A percentile compares a stretch with the other conserved stretches of the same genome.
These are phyloP conservation scores for Tylopilus cervinicoccineus DNA, from an alignment of 768 basidiomycete species.

Conservation along the genomic window DNA sequence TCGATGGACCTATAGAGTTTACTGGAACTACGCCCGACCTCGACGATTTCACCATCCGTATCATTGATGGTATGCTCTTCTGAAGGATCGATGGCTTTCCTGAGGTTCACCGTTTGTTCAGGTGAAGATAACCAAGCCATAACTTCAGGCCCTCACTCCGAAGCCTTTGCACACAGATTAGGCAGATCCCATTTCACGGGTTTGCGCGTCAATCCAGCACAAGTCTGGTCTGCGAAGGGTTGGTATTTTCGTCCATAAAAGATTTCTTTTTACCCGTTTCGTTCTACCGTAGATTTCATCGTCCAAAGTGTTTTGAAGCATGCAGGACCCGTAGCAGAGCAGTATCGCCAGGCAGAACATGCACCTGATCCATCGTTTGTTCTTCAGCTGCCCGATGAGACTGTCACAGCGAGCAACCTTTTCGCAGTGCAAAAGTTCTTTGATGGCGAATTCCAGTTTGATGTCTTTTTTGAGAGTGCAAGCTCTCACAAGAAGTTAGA, in stretches of 20 bases:
- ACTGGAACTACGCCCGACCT: slow-evolving; percentile 73
- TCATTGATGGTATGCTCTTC: slow-evolving; percentile 62
- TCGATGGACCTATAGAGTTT: slow-evolving; percentile 66
- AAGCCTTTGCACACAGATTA: slow-evolving; percentile 54
- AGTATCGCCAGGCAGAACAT: slow-evolving; percentile 45
- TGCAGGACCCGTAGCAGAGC: slow-evolving; percentile 50
- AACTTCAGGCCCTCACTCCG: slow-evolving; percentile 51
- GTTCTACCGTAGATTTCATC: slow-evolving; percentile 49
- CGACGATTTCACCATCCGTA: slow-evolving; percentile 76
- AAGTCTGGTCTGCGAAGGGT: slow-evolving; percentile 88
- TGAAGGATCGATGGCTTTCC: not conserved
- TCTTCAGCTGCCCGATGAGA: slow-evolving; percentile 72
- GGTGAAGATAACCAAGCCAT: slow-evolving; percentile 56
- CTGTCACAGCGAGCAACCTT: slow-evolving; percentile 69
- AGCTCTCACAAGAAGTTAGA: slow-evolving; percentile 62
- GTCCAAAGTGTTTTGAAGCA: slow-evolving; percentile 54
- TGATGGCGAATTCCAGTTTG: slow-evolving; percentile 84
- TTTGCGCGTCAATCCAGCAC: slow-evolving; percentile 52
- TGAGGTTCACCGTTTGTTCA: slow-evolving; percentile 27
- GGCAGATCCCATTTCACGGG: slow-evolving; percentile 74
- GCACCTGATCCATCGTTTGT: slow-evolving; percentile 79
- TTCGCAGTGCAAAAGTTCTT: slow-evolving; percentile 85
- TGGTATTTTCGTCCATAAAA: slow-evolving; percentile 5
- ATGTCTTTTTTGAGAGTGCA: slow-evolving; percentile 80
- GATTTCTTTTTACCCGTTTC: not conserved